Evolutionary conservation across 2,329 filamentous ascomycete species (phyloP), one percentile per base, ranked within the genome.

Genomic region (Stylonectria norvegica): DNA sequence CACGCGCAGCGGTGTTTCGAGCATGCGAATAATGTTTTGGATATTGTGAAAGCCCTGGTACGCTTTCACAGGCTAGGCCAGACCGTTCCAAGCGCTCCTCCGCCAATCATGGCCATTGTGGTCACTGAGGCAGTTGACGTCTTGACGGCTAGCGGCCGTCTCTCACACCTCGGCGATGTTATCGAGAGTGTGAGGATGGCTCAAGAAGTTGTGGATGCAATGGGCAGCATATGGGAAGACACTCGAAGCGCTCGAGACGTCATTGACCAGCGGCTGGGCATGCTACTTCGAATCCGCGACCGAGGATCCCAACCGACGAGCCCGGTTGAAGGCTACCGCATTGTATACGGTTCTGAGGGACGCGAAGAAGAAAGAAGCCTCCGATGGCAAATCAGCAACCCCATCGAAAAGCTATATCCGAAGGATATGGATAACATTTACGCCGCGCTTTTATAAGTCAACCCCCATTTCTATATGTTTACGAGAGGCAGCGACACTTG

Each of bases 61-160:
- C 59, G 60, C 33, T 52, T 70, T 20, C 57, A 62, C 27, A 57
- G 59, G 15, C 53, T 55, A 10, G 55, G 60, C 2, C 55, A 61
- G 22, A 59, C 51, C 9, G 52, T 58, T 5, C 37, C 63, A 35
- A 61, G 52, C 35, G 71, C 76, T 28, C 73, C 78, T 0, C 76
- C 73, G n/a, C 81, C 83, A 0, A 80, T 83, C 46, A 68, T 79
- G 14, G 78, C 77, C n/a, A 78, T 78, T 48, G 73, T 76, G 5
- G 72, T 84, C 17, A 66, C 81, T 22, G 73, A 80, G 34, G 82
- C 83, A 0, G 69, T 83, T 22, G 85, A 89, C 50, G 76, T 86
- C 2, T 68, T 86, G 40, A 78, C 78, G 10, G 76, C 82, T 1
- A 77, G 74, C 5, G 79, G 82, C 1, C 56, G 69, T 1, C 59